Base-by-base conservation (phyloP, 2,329 filamentous ascomycete species). In the Hypomyces perniciosus region DNA sequence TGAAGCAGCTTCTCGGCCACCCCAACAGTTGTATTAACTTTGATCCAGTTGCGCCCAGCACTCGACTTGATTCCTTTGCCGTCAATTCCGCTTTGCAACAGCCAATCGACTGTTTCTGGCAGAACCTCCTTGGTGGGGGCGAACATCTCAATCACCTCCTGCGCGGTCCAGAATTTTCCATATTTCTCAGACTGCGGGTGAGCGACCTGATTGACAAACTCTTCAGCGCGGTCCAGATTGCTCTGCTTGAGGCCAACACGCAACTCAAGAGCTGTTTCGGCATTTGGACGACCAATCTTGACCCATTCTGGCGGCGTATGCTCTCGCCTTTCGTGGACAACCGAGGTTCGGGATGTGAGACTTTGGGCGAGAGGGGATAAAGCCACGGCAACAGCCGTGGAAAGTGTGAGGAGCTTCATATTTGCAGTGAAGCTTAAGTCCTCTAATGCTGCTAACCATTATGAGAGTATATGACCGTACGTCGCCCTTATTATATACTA, bases 1-100 rank as follows among this genome's bases (percentile, higher is more conserved):
- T 71, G 69, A 42, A 81, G 69, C 27, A 81, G 68, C 13, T 63
- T 60, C 59, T 81, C 78, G 8, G 74, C 70, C 61, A 81, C 75
- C 38, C 69, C 65, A 2, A 74, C 73, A 8, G 76, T 76, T 5
- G 76, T 75, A 50, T 78, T 70, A 59, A 80, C 78, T 6, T 72
- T 63, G 31, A 81, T 57, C 77, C 78, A 81, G 46, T 73, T 73
- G 5, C 77, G 71, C 10, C 46, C 46, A 20, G 49, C 44, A 2
- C 34, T 45, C 28, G 29, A 28, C 37, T 51, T 51, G 13, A 51
- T 51, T n/a, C 8, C n/a, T 20, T 41, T 42, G 28, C 20, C 5
- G 38, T 38, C 39, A 48, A 83, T 78, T 5, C 79, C 80, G 31
- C 72, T 69, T 7, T 63, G 60, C 13, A 66, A 61, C 9, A 82